Conservation (phyloP, 2,329 filamentous ascomycete genomes). For the Fusarium transvaalense region DNA sequence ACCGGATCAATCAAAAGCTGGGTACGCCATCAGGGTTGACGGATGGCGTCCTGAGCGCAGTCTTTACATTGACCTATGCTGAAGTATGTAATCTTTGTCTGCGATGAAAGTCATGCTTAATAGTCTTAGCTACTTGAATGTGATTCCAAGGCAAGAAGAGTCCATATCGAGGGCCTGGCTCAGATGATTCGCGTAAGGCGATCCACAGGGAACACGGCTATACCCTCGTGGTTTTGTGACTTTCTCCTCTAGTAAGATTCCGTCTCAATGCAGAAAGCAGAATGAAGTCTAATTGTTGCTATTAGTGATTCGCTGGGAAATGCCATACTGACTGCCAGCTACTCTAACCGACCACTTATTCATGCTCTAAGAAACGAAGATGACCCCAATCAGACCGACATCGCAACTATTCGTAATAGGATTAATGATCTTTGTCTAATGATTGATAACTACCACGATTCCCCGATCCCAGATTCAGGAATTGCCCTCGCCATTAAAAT, state of each 20-base stretch:
- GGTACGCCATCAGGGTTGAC: conserved; percentile 8
- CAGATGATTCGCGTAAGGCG: conserved; percentile 25
- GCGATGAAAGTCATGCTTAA: rapidly evolving
- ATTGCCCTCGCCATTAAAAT: background rate
- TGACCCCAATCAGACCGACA: background rate
- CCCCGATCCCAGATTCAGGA: rapidly evolving
- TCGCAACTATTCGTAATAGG: conserved; percentile 7
- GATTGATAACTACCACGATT: conserved; percentile 1
- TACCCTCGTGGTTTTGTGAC: conserved; percentile 18
- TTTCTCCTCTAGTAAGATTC: conserved; percentile 14
- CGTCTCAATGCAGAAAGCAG: rapidly evolving
- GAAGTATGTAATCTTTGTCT: conserved; percentile 3
- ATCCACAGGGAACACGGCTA: background rate
- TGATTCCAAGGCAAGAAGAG: conserved; percentile 13
- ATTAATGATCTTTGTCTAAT: background rate
- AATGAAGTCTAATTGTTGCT: rapidly evolving
- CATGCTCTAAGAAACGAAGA: conserved; percentile 22
- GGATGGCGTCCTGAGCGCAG: conserved; percentile 39
- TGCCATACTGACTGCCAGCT: background rate
- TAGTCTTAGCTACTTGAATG: conserved; percentile 26
- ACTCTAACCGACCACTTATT: conserved; percentile 29
- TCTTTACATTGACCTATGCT: conserved; percentile 37
- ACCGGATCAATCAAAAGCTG: conserved; percentile 30
- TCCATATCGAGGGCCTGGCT: conserved; percentile 31
- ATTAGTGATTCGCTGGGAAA: conserved; percentile 35